Conservation (phyloP, 1,284 basidiomycete genomes). For the Ceratobasidium sp. region DNA sequence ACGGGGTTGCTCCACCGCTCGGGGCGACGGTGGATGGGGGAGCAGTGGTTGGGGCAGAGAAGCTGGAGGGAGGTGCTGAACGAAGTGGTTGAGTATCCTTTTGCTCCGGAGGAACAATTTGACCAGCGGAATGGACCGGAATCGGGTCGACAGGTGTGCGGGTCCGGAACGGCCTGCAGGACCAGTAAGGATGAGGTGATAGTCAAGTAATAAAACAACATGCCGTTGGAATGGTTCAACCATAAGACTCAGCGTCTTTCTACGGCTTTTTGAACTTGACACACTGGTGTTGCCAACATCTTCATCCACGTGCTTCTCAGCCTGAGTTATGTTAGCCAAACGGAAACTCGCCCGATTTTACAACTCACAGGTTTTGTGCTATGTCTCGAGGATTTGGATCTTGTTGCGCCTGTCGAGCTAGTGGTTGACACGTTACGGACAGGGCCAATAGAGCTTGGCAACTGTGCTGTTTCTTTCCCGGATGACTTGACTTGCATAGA, state of each 20-base stretch:
- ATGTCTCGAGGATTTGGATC: constrained; percentile 28
- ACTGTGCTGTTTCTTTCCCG: not conserved
- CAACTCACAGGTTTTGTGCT: constrained; percentile 22
- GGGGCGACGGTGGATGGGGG: constrained; percentile 40
- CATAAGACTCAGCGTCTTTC: constrained; percentile 84
- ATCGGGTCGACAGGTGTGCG: constrained; percentile 43
- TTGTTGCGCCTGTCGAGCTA: constrained; percentile 9
- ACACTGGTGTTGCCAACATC: constrained; percentile 46
- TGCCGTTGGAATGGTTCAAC: constrained; percentile 69
- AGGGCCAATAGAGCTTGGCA: not conserved
- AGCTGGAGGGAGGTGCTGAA: constrained; percentile 4
- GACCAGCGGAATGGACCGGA: constrained; percentile 41
- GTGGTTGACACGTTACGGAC: constrained; percentile 25
- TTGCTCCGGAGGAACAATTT: constrained; percentile 41
- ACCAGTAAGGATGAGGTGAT: constrained; percentile 11
- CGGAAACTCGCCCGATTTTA: not conserved
- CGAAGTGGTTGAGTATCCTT: constrained; percentile 29
- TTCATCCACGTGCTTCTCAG: constrained; percentile 22
- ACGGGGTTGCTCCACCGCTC: not conserved
- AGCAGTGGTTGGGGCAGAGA: constrained; percentile 23
- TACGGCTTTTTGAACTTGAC: constrained; percentile 59
- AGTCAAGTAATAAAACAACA: not conserved
- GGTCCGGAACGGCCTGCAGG: constrained; percentile 31
- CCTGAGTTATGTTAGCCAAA: not conserved
- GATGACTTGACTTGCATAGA: not conserved